A percentile compares a stretch with the other conserved stretches of the same genome.
Conservation (phyloP, 2,329 filamentous ascomycete genomes). For the Lecanosticta acicola region DNA sequence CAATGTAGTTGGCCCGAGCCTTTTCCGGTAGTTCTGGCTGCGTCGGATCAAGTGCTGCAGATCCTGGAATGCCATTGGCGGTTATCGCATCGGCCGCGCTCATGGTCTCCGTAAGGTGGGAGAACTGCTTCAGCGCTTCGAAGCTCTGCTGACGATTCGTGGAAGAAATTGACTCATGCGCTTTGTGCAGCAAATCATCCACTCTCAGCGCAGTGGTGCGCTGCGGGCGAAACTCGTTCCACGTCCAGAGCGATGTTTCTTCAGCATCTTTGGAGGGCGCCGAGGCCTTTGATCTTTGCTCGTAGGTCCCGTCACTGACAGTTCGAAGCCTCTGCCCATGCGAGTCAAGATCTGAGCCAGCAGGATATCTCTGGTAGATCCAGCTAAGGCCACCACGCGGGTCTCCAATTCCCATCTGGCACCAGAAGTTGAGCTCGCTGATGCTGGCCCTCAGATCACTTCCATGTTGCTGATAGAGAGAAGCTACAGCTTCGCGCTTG, state of each 20-base stretch:
- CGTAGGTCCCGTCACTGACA: constrained; percentile 74
- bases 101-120: constrained; percentile 52
- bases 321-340: constrained; percentile 67
- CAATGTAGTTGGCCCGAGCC: constrained; percentile 50
- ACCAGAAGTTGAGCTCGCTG: constrained; percentile 89
- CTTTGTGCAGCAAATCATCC: neutral
- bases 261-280: constrained; percentile 34
- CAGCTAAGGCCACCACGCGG: constrained; percentile 82
- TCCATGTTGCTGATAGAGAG: constrained; percentile 63
- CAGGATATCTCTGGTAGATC: constrained; percentile 75
- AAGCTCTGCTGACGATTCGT: neutral
- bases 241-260: constrained; percentile 59
- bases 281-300: constrained; percentile 51
- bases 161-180: neutral
- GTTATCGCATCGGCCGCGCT: constrained; percentile 63
- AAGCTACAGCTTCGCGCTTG: constrained; percentile 57
- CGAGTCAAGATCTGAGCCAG: constrained; percentile 62
- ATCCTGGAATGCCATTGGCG: constrained; percentile 41
- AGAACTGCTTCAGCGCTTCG: constrained; percentile 45
- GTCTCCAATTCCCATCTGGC: constrained; percentile 90
- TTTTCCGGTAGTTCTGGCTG: constrained; percentile 53
- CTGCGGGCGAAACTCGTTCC: constrained; percentile 60
- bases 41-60: constrained; percentile 53
- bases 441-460: constrained; percentile 75
- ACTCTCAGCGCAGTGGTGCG: constrained; percentile 16